These are phyloP conservation scores for Rhodotorula glutinis DNA, from an alignment of 1,284 basidiomycete genomes.

Conservation along the genomic window DNA sequence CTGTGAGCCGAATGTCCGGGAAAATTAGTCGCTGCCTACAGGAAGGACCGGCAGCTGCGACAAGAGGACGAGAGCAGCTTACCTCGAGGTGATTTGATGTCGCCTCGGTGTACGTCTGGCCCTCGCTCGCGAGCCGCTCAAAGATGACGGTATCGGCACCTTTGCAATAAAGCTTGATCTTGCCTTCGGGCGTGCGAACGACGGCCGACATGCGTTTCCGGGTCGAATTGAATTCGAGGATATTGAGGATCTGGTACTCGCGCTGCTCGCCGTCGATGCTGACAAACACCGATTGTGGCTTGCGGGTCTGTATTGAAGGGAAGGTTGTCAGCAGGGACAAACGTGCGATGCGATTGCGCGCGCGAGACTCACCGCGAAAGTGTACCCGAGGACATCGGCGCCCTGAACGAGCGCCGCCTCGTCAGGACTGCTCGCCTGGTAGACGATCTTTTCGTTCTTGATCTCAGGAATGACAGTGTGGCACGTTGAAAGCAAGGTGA, in stretches of 20 bases:
- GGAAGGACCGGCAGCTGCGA: too few relatives aligned
- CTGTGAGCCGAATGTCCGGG: conserved; percentile 50
- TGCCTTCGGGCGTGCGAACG: conserved; percentile 80
- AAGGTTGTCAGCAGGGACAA: too few relatives aligned
- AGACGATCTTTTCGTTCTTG: conserved; percentile 66
- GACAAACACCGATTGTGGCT: conserved; percentile 91
- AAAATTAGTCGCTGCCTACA: background rate
- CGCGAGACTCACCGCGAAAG: conserved; percentile 71
- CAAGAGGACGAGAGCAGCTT: conserved; percentile 20
- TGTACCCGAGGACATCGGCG: conserved; percentile 86
- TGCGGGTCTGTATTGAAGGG: conserved; percentile 71
- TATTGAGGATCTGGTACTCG: conserved; percentile 90
- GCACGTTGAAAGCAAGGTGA: conserved; percentile 88
- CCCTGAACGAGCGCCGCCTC: conserved; percentile 95
- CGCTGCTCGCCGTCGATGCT: conserved; percentile 67
- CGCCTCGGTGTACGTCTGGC: conserved; percentile 79
- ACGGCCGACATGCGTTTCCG: conserved; percentile 97
- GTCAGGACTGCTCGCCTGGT: conserved; percentile 96
- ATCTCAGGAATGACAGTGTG: conserved; percentile 99
- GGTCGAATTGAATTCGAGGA: conserved; percentile 98
- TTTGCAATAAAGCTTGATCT: conserved; percentile 93
- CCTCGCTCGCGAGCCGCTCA: conserved; percentile 70
- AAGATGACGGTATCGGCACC: conserved; percentile 97
- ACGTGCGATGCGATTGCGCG: background rate
- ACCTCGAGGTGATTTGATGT: conserved; percentile 90